A percentile compares a stretch with the other conserved stretches of the same genome.
phyloP scores from a whole-genome alignment of 1,284 basidiomycete species.

The Moniliophthora roreri region DNA sequence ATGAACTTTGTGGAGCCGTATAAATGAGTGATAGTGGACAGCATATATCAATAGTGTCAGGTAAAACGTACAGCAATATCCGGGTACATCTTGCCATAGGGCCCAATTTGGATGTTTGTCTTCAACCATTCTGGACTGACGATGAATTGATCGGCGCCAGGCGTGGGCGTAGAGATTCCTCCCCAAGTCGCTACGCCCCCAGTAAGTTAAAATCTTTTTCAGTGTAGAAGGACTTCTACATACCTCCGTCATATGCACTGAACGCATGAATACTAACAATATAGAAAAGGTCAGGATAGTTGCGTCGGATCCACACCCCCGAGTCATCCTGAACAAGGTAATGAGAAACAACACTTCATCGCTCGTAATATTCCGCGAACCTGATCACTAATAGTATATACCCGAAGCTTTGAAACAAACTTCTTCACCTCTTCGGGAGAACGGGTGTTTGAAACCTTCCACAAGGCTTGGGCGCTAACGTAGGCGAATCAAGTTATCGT shows the following conservation, averaged over 20 bases:
- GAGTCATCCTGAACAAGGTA: background rate
- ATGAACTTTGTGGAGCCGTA: background rate
- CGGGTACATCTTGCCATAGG: background rate
- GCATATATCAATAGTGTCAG: background rate
- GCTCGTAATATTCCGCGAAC: background rate
- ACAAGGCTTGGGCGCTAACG: conserved; percentile 4
- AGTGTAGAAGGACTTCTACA: background rate
- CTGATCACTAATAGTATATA: conserved; percentile 9
- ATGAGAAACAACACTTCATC: too few relatives aligned
- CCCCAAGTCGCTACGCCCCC: background rate
- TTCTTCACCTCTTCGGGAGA: background rate
- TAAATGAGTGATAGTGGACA: background rate
- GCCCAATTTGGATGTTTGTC: conserved; percentile 4
- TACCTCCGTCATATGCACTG: conserved; percentile 3
- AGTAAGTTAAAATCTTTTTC: background rate
- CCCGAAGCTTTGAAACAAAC: conserved; percentile 7
- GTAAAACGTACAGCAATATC: background rate
- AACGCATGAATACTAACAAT: conserved; percentile 5
- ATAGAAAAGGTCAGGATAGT: conserved; percentile 8
- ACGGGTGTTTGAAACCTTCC: conserved; percentile 2
- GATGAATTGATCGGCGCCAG: background rate
- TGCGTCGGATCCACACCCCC: conserved; percentile 5
- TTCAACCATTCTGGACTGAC: conserved; percentile 4
- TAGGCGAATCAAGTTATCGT: too few relatives aligned
- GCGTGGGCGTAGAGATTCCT: background rate